These are phyloP conservation scores for Backusella sp. DNA, from an alignment of 192 early-diverging fungal genomes.

Conservation along the genomic window DNA sequence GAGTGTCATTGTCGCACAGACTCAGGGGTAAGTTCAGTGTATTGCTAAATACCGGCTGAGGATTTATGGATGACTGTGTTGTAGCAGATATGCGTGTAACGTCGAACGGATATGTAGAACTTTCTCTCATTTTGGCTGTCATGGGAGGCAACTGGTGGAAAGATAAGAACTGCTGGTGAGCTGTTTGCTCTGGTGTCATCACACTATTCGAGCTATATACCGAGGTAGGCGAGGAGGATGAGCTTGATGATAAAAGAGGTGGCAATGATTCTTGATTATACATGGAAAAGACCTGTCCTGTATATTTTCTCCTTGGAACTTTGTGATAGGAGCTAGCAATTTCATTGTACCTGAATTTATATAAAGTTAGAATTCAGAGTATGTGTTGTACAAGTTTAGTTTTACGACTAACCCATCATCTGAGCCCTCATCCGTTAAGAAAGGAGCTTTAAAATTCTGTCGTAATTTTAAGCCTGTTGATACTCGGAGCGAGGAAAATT, in stretches of 20 bases:
- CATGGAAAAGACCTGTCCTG: background rate
- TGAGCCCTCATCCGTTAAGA: conserved; percentile 17
- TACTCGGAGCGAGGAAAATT: conserved; percentile 50
- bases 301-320: background rate
- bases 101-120: conserved; percentile 3
- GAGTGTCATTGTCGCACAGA: background rate
- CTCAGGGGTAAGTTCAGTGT: background rate
- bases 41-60: background rate
- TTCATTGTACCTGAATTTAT: conserved; percentile 3
- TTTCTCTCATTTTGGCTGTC: conserved; percentile 1
- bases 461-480: conserved; percentile 51
- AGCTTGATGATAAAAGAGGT: background rate
- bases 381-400: background rate
- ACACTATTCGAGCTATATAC: background rate
- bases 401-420: conserved; percentile 6
- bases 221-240: background rate
- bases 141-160: conserved; percentile 1
- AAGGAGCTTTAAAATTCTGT: conserved; percentile 55
- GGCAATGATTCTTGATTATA: background rate
- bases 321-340: background rate
- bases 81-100: conserved; percentile 7
- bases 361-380: background rate
- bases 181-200: background rate
- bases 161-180: conserved; percentile 5
- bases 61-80: background rate